Evolutionary conservation across 257 asterid species (phyloP).

Genomic region (Nicotiana knightiana): DNA sequence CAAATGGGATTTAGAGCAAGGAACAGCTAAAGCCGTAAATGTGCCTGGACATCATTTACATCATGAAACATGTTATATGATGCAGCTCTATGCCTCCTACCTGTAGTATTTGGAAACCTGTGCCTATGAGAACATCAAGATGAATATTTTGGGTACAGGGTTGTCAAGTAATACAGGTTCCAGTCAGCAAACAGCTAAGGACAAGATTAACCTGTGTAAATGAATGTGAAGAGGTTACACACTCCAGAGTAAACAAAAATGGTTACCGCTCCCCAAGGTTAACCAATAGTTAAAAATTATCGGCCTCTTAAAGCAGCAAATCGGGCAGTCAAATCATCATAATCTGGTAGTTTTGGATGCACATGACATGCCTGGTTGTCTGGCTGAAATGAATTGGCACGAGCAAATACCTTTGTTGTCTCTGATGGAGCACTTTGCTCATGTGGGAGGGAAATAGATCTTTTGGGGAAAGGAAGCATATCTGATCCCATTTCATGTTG

Average conservation of each 20-base stretch:
- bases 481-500: slow-evolving; percentile 26
- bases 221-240: not conserved
- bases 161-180: not conserved
- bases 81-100: not conserved
- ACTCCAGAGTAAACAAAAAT: not conserved
- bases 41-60: not conserved
- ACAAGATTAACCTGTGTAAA: not conserved
- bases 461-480: slow-evolving; percentile 33
- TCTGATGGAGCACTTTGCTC: slow-evolving; percentile 34
- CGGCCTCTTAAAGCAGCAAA: slow-evolving; percentile 81
- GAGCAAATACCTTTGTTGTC: slow-evolving; percentile 40
- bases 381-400: slow-evolving; percentile 69
- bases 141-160: not conserved
- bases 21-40: not conserved
- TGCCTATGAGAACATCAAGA: not conserved
- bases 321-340: slow-evolving; percentile 85
- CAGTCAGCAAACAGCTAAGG: not conserved
- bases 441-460: slow-evolving; percentile 75
- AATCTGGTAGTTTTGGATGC: slow-evolving; percentile 93
- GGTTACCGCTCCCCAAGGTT: not conserved
- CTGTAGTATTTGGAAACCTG: not conserved
- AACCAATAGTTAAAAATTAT: slow-evolving; percentile 11
- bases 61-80: not conserved
- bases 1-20: not conserved
- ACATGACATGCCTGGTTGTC: slow-evolving; percentile 76